Conservation (phyloP, 2,329 filamentous ascomycete species). For the Monilinia vaccinii-corymbosi region DNA sequence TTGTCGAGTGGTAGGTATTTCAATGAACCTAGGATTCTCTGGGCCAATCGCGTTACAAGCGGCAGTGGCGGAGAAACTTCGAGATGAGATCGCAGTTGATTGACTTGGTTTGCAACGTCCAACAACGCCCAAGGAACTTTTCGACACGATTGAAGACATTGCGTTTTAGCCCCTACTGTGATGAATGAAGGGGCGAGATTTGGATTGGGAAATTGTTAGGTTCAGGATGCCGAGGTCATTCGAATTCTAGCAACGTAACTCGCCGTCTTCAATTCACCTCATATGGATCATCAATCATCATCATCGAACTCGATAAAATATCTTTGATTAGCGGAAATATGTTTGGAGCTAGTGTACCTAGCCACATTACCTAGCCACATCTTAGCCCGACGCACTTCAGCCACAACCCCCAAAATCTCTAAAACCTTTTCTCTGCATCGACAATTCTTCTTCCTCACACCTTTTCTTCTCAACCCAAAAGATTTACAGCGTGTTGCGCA, state of each 20-base stretch:
- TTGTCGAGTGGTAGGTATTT: slow-evolving; percentile 69
- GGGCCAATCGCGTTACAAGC: slow-evolving; percentile 52
- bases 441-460: slow-evolving; percentile 17
- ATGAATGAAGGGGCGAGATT: neutral
- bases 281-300: too few relatives aligned
- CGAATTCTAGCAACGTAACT: neutral
- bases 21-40: slow-evolving; percentile 81
- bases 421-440: slow-evolving; percentile 16
- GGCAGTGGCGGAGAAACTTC: slow-evolving; percentile 39
- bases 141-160: slow-evolving; percentile 26
- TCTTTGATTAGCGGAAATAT: slow-evolving; percentile 14
- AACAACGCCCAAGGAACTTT: slow-evolving; percentile 25
- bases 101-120: slow-evolving; percentile 24
- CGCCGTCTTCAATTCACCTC: neutral
- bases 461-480: slow-evolving; percentile 4
- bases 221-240: neutral
- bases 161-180: neutral
- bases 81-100: slow-evolving; percentile 22
- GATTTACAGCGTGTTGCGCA: slow-evolving; percentile 16
- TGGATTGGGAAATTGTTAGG: neutral
- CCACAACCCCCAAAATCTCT: slow-evolving; percentile 18
- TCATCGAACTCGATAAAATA: slow-evolving; percentile 11
- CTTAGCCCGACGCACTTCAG: slow-evolving; percentile 10
- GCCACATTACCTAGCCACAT: slow-evolving; percentile 19
- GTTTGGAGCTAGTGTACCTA: slow-evolving; percentile 8